phyloP scores from a whole-genome alignment of 1,284 basidiomycete species.

The Athelia psychrophila region DNA sequence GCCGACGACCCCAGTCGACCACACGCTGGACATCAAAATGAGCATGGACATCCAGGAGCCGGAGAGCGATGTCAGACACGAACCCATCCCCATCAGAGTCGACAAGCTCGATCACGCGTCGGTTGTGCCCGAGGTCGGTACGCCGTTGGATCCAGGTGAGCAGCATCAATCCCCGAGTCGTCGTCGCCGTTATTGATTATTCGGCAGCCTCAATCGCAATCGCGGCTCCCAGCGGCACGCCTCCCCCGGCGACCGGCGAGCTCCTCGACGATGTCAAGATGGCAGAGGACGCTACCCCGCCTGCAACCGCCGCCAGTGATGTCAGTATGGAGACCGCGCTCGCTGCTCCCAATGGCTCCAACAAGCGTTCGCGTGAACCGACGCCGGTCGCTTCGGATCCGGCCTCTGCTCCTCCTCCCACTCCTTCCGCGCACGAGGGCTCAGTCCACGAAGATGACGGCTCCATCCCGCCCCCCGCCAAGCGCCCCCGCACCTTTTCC shows the following conservation, averaged over 20 bases:
- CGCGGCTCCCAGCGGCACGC: conserved; percentile 41
- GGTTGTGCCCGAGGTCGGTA: conserved; percentile 38
- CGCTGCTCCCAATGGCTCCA: conserved; percentile 28
- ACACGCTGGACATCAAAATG: conserved; percentile 52
- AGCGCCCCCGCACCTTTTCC: conserved; percentile 53
- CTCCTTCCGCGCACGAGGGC: conserved; percentile 34
- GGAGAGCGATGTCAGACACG: conserved; percentile 63
- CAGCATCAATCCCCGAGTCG: conserved; percentile 12
- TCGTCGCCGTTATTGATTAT: no score
- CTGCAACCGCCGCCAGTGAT: conserved; percentile 26
- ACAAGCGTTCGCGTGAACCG: conserved; percentile 31
- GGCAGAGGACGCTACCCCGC: conserved; percentile 29
- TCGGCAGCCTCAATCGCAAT: conserved; percentile 41
- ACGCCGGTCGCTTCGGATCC: conserved; percentile 30
- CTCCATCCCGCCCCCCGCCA: conserved; percentile 67
- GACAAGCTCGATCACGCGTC: conserved; percentile 26
- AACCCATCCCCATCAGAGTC: conserved; percentile 36
- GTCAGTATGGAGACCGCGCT: conserved; percentile 48
- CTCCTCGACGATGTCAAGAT: conserved; percentile 51
- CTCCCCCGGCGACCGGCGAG: conserved; percentile 45
- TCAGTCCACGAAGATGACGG: conserved; percentile 44
- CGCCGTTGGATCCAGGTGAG: conserved; percentile 51
- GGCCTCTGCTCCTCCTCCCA: conserved; percentile 39
- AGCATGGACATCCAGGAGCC: conserved; percentile 56
- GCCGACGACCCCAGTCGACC: conserved; percentile 59